Evolutionary conservation across 2,329 filamentous ascomycete species (phyloP).

Genomic region (Aspergillus flavus): DNA sequence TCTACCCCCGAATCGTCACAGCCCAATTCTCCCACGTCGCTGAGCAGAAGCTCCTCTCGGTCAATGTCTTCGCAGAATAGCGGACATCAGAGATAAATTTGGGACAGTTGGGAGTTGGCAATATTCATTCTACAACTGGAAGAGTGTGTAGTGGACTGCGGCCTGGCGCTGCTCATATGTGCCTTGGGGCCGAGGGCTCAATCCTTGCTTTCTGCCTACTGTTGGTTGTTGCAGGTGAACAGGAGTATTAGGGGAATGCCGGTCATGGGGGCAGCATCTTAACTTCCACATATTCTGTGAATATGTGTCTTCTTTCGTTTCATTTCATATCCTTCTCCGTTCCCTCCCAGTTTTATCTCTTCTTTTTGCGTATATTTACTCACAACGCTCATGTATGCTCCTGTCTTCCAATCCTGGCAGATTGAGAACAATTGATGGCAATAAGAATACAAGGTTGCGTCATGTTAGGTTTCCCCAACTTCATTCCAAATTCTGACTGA

Average conservation of each 20-base stretch:
- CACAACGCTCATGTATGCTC: not conserved
- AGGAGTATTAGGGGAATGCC: not conserved
- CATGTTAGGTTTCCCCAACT: not conserved
- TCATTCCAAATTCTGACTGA: not conserved
- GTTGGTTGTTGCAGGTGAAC: not conserved
- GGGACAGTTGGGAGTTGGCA: constrained; percentile 18
- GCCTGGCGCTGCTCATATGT: constrained; percentile 20
- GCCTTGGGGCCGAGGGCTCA: not conserved
- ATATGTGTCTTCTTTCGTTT: not conserved
- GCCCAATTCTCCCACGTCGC: constrained; percentile 24
- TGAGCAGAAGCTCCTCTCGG: constrained; percentile 33
- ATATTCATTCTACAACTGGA: constrained; percentile 23
- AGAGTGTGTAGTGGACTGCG: constrained; percentile 19
- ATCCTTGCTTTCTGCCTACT: not conserved
- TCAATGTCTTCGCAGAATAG: constrained; percentile 27
- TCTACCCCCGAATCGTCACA: constrained; percentile 20
- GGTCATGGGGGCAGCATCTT: not conserved
- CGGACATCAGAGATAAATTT: constrained; percentile 10
- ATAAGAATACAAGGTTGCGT: not conserved
- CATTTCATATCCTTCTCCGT: not conserved
- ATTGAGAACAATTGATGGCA: not conserved
- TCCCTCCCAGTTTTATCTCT: not conserved
- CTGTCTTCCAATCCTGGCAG: not conserved
- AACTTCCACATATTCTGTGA: not conserved
- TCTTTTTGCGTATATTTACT: too few species aligned